Evolutionary conservation across 805 yeast species (phyloP).

Genomic region (Blastobotrys robertii): DNA sequence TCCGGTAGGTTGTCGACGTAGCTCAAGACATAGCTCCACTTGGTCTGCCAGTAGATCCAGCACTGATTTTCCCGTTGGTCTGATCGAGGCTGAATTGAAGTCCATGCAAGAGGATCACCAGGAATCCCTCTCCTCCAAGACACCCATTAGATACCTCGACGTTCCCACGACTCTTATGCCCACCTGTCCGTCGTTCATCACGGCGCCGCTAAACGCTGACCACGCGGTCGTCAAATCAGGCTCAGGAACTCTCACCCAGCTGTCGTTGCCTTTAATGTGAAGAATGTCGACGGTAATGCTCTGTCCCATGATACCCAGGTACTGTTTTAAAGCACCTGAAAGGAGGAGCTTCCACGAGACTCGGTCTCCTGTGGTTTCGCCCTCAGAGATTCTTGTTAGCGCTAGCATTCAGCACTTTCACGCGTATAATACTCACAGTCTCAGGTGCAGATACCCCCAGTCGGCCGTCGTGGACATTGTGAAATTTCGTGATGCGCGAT

Average conservation of each 20-base stretch:
- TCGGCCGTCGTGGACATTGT: slow-evolving; percentile 14
- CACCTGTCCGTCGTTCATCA: slow-evolving; percentile 5
- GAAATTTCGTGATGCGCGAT: neutral
- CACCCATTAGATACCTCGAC: slow-evolving; percentile 13
- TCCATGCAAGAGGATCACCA: too few relatives aligned
- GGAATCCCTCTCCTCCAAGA: slow-evolving; percentile 5
- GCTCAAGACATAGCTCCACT: too few relatives aligned
- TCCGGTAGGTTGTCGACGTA: too few relatives aligned
- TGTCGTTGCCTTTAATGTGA: slow-evolving; percentile 8
- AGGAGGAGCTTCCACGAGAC: slow-evolving; percentile 25
- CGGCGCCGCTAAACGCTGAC: slow-evolving; percentile 18
- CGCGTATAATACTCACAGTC: slow-evolving; percentile 13
- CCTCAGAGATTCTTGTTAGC: slow-evolving; percentile 2
- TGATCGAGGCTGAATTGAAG: too few relatives aligned
- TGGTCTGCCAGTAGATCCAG: too few relatives aligned
- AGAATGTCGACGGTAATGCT: slow-evolving; percentile 24
- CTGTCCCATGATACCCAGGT: slow-evolving; percentile 23
- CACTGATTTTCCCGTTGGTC: too few relatives aligned
- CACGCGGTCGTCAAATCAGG: slow-evolving; percentile 10
- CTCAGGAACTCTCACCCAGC: slow-evolving; percentile 19
- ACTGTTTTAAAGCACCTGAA: slow-evolving; percentile 14
- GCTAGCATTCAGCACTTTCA: neutral
- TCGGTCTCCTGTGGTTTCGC: slow-evolving; percentile 14
- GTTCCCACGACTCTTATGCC: slow-evolving; percentile 16
- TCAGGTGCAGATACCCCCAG: slow-evolving; percentile 24